Percentiles rank a stretch among this genome's conserved stretches.
Evolutionary conservation across 805 yeast species (phyloP).

Genomic region (Suhomyces faveliae): DNA sequence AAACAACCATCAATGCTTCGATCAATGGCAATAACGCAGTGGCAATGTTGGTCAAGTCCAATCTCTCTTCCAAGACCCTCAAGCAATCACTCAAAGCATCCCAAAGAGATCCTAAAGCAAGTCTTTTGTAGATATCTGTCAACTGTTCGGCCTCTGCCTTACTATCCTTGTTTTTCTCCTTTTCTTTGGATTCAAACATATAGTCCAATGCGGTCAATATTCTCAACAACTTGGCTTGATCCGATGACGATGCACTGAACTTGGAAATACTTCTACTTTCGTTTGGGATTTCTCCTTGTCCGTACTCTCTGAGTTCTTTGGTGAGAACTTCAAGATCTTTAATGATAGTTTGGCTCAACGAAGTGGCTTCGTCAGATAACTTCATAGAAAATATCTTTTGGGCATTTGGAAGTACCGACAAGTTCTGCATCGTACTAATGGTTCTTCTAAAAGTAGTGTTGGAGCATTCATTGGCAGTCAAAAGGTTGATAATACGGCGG

Average conservation of each 20-base stretch:
- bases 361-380: slow-evolving; percentile 61
- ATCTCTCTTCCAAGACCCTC: slow-evolving; percentile 57
- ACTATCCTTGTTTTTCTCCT: slow-evolving; percentile 16
- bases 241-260: slow-evolving; percentile 78
- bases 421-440: slow-evolving; percentile 73
- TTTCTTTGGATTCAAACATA: slow-evolving; percentile 52
- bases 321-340: slow-evolving; percentile 53
- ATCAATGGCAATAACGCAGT: slow-evolving; percentile 81
- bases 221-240: slow-evolving; percentile 84
- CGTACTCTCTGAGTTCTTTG: slow-evolving; percentile 39
- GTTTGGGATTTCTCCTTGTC: slow-evolving; percentile 26
- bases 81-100: slow-evolving; percentile 75
- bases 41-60: slow-evolving; percentile 54
- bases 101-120: slow-evolving; percentile 81
- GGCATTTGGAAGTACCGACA: slow-evolving; percentile 61
- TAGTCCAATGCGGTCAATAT: slow-evolving; percentile 86
- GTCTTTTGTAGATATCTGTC: slow-evolving; percentile 58
- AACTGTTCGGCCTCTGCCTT: slow-evolving; percentile 34
- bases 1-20: slow-evolving; percentile 94
- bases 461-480: slow-evolving; percentile 81
- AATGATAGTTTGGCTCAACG: slow-evolving; percentile 54
- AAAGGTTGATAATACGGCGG: slow-evolving; percentile 59
- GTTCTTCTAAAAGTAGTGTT: slow-evolving; percentile 83
- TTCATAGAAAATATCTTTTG: slow-evolving; percentile 65
- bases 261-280: slow-evolving; percentile 56